Conservation (phyloP, 2,329 filamentous ascomycete genomes). For the Hypoxylon rubiginosum region DNA sequence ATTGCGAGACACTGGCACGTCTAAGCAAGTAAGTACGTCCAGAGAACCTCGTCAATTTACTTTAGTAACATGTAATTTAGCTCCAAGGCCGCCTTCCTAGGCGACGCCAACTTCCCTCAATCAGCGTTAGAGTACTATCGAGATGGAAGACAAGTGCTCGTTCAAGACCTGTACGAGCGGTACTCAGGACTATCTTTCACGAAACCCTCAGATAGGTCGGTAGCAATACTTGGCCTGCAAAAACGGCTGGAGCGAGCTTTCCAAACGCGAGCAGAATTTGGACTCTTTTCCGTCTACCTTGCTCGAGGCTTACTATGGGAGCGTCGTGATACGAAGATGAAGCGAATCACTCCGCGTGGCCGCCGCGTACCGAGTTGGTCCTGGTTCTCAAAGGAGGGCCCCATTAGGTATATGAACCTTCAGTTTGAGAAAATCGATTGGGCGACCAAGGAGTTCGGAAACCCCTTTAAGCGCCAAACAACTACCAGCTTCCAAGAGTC, state of each 20-base stretch:
- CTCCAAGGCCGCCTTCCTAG: not conserved
- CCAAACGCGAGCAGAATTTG: not conserved
- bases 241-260: not conserved
- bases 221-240: not conserved
- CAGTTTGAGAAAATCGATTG: not conserved
- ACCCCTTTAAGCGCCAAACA: not conserved
- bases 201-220: not conserved
- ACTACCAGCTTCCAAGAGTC: too few species aligned
- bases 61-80: not conserved
- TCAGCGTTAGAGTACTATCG: not conserved
- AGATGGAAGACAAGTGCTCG: not conserved
- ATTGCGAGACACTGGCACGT: not conserved
- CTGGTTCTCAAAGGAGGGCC: not conserved
- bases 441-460: not conserved
- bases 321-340: not conserved
- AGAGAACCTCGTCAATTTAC: not conserved
- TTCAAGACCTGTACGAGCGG: not conserved
- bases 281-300: not conserved
- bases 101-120: not conserved
- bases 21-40: not conserved
- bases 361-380: not conserved
- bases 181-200: not conserved
- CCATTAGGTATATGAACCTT: not conserved
- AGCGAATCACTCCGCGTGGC: not conserved
- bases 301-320: not conserved